These are phyloP conservation scores for Phytophthora sansomeana DNA, from an alignment of 352 stramenopile genomes.

Conservation along the genomic window DNA sequence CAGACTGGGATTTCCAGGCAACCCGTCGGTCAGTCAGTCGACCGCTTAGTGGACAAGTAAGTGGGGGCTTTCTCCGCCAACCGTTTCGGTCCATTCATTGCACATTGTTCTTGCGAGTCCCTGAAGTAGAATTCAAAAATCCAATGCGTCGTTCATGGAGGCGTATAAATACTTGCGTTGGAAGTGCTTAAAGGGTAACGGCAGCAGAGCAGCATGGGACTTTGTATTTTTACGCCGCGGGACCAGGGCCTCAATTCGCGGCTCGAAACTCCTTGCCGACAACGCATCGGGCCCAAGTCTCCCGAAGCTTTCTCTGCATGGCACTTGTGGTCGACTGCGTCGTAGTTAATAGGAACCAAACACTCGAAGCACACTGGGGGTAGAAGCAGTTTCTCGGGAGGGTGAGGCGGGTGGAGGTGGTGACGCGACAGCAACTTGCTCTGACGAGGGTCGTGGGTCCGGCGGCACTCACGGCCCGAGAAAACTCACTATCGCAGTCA, in stretches of 20 bases:
- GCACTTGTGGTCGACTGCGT: conserved; percentile 11
- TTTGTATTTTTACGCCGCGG: conserved; percentile 24
- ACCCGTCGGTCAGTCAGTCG: not conserved
- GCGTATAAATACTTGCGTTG: conserved; percentile 21
- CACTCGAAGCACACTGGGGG: conserved; percentile 29
- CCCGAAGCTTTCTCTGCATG: conserved; percentile 23
- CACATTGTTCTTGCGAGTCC: not conserved
- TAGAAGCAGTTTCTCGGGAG: conserved; percentile 19
- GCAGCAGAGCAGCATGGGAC: conserved; percentile 16
- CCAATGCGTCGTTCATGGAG: no score
- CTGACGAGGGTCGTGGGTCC: conserved; percentile 22
- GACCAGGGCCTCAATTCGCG: conserved; percentile 17
- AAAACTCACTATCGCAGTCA: conserved; percentile 41
- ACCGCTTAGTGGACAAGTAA: not conserved
- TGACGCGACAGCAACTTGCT: conserved; percentile 2
- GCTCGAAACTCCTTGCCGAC: conserved; percentile 30
- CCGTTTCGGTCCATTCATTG: no score
- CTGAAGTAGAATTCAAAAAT: conserved; percentile 5
- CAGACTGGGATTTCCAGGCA: not conserved
- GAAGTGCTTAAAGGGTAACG: no score
- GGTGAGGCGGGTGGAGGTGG: conserved; percentile 18
- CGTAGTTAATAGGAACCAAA: conserved; percentile 9
- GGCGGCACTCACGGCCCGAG: conserved; percentile 36
- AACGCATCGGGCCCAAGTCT: conserved; percentile 9
- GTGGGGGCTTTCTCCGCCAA: no score